phyloP scores from a whole-genome alignment of 768 basidiomycete species.

The Lentinula aciculospora region DNA sequence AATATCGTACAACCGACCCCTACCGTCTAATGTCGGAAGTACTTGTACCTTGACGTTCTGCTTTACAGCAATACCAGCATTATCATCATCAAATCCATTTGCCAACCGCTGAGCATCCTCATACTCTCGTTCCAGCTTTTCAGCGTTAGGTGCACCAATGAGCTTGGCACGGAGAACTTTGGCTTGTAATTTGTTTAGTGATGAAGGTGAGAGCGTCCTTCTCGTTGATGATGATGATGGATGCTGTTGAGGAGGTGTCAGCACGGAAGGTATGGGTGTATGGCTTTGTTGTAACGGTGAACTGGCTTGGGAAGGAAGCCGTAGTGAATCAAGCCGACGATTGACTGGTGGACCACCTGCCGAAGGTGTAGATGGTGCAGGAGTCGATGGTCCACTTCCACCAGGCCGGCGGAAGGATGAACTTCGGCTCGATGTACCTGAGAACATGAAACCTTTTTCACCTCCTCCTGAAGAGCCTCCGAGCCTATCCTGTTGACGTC shows the following conservation, averaged over 20 bases:
- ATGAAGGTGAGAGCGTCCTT: conserved; percentile 64
- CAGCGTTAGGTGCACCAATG: conserved; percentile 74
- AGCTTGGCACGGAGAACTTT: conserved; percentile 89
- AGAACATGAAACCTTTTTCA: conserved; percentile 63
- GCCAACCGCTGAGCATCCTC: conserved; percentile 58
- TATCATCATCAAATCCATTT: conserved; percentile 35
- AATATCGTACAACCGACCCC: conserved; percentile 85
- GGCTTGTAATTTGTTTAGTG: conserved; percentile 89
- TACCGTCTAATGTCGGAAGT: conserved; percentile 82
- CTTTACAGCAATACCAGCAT: conserved; percentile 27
- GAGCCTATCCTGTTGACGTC: conserved; percentile 25
- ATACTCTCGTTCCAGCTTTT: conserved; percentile 78
- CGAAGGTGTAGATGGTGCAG: conserved; percentile 38
- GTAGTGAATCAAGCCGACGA: conserved; percentile 55
- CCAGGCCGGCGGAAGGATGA: conserved; percentile 86
- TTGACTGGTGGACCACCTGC: conserved; percentile 33
- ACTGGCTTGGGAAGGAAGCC: conserved; percentile 51
- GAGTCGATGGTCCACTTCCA: conserved; percentile 56
- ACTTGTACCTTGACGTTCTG: conserved; percentile 57
- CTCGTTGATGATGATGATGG: conserved; percentile 22
- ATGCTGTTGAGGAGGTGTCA: conserved; percentile 56
- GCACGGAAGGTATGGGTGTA: conserved; percentile 88
- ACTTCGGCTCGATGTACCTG: conserved; percentile 72
- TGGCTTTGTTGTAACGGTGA: conserved; percentile 58
- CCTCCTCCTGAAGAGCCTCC: conserved; percentile 34